Percentiles rank a stretch among this genome's conserved stretches.
Conservation (phyloP, 768 basidiomycete species). For the Termitomyces sp. region DNA sequence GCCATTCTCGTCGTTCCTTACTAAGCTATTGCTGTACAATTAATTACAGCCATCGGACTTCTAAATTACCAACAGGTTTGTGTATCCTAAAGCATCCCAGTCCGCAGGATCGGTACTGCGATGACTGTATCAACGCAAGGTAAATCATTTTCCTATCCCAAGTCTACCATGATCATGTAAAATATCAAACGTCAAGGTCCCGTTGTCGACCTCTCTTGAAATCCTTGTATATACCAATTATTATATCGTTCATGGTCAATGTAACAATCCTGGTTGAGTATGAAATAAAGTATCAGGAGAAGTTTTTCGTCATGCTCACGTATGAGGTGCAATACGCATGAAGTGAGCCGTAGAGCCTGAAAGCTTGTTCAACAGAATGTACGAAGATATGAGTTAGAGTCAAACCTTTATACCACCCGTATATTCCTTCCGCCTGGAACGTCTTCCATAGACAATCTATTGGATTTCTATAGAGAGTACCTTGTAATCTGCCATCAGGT, state of each 20-base stretch:
- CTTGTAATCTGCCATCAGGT: constrained; percentile 66
- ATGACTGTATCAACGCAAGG: no score
- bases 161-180: neutral
- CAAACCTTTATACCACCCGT: constrained; percentile 93
- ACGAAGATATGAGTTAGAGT: neutral
- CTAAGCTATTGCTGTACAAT: neutral
- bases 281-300: neutral
- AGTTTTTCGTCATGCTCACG: constrained; percentile 39
- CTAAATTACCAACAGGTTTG: neutral
- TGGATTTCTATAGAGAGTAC: constrained; percentile 82
- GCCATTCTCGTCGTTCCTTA: constrained; percentile 1
- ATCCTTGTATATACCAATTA: constrained; percentile 61
- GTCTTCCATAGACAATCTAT: constrained; percentile 98
- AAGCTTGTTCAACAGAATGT: neutral
- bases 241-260: constrained; percentile 81
- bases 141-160: neutral
- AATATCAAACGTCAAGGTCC: constrained; percentile 18
- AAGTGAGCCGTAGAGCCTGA: constrained; percentile 91
- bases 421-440: constrained; percentile 78
- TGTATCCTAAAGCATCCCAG: neutral
- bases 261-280: constrained; percentile 66
- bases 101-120: neutral
- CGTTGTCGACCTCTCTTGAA: constrained; percentile 21
- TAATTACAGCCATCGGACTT: neutral
- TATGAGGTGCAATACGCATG: constrained; percentile 87